Evolutionary conservation across 306 rosid species (phyloP).

Genomic region (Parietaria judaica): DNA sequence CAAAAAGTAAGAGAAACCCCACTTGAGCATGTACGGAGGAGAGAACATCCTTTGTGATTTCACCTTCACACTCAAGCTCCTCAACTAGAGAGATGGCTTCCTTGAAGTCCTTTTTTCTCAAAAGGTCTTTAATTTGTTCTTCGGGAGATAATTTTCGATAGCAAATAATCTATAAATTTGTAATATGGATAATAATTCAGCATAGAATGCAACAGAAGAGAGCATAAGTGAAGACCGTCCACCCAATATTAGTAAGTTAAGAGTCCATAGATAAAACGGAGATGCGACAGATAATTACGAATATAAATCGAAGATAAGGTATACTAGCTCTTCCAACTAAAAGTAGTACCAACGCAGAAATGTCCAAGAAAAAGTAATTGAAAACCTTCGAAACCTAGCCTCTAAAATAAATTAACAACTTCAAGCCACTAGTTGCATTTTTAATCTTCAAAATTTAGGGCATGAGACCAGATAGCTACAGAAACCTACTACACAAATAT

Average conservation of each 20-base stretch:
- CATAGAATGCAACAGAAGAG: background rate
- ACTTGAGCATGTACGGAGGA: conserved; percentile 96
- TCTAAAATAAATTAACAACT: too few species aligned
- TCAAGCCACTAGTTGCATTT: too few species aligned
- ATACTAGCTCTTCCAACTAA: background rate
- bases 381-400: too few species aligned
- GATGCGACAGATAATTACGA: too few species aligned
- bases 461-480: too few species aligned
- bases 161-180: conserved; percentile 62
- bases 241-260: too few species aligned
- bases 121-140: conserved; percentile 84
- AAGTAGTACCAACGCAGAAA: background rate
- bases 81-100: conserved; percentile 83
- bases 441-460: too few species aligned
- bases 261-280: too few species aligned
- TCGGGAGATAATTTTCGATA: conserved; percentile 69
- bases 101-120: conserved; percentile 79
- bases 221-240: background rate
- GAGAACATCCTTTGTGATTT: conserved; percentile 76
- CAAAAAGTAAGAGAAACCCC: conserved; percentile 94
- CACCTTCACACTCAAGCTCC: conserved; percentile 86
- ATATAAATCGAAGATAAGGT: background rate
- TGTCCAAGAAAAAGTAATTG: too few species aligned
- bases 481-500: too few species aligned
- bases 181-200: conserved; percentile 1